Base-by-base conservation (phyloP, 441 rosid genomes). In the Cnidoscolus chayamansa region DNA sequence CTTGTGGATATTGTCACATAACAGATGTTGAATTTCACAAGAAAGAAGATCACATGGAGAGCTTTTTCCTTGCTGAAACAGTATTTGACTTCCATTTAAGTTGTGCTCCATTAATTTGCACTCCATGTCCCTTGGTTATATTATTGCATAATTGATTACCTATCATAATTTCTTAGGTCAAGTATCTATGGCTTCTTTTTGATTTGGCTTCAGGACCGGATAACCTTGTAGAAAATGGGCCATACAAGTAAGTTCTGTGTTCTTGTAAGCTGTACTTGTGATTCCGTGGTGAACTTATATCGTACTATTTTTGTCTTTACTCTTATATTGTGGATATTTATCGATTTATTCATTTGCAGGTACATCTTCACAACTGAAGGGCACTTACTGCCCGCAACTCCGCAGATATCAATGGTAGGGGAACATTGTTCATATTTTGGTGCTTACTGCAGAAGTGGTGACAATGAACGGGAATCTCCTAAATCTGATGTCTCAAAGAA, bases 41-140 rank as follows among this genome's bases (percentile, higher is more conserved):
- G 77, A 86, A 75, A 79, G 98, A 91, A 80, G 97, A 95, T 77
- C 99, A 91, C 80, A 93, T 95, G 99, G 99, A 95, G 83, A 95
- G 99, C 85, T 95, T 95, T 82, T 95, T 95, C 88, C 94, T 95
- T 7, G 98, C 98, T 31, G 99, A 95, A 93, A 95, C 99, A 1
- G 99, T 95, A 35, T 68, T 19, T 53, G 12, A 31, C 16, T 75
- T 74, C 19, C 37, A 10, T 9, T 50, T 49, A 60, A 15, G 10
- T 17, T 37, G 25, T 54, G 54, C 63, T 43, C 13, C 64, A 60
- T 65, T 35, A 53, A 35, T 45, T 57, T 40, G 40, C 37, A 35
- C 56, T 71, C 31, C 63, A 31, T 58, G 35, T 47, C 7, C 15
- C 17, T 50, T 40, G 1, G 56, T 69, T 13, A 6, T 45, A 17